Percentiles rank a stretch among this genome's conserved stretches.
These are phyloP conservation scores for Geranomyces variabilis DNA, from an alignment of 192 early-diverging fungal species.

Conservation along the genomic window DNA sequence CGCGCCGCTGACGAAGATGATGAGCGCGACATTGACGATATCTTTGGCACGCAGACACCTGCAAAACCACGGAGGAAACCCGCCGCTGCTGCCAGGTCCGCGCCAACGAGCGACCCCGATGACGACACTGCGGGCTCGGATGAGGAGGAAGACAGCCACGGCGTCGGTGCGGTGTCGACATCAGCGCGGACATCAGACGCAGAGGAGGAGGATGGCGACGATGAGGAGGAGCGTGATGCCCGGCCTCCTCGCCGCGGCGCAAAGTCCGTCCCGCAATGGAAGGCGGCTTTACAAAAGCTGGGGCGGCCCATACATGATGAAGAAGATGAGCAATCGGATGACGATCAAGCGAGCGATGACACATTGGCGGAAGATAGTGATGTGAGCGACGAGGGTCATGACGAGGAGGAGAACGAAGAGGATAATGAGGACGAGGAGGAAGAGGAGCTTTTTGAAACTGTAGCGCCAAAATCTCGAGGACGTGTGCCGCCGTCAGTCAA, in stretches of 20 bases:
- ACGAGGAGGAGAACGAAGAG: neutral
- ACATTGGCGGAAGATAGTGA: neutral
- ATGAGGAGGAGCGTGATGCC: neutral
- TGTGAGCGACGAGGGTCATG: constrained; percentile 3
- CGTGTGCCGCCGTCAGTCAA: neutral
- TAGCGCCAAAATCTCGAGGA: neutral
- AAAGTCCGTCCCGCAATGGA: neutral
- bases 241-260: neutral
- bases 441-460: neutral
- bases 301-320: neutral
- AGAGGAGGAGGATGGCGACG: neutral
- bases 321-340: constrained; percentile 11
- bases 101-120: neutral
- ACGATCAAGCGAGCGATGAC: constrained; percentile 13
- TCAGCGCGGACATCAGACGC: neutral
- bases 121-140: neutral
- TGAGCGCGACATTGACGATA: constrained; percentile 14
- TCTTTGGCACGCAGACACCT: constrained; percentile 2
- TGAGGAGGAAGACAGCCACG: neutral
- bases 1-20: neutral
- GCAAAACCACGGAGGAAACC: neutral
- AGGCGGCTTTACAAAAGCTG: constrained; percentile 7
- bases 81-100: neutral
- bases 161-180: neutral
- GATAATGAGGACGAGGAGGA: constrained; percentile 1